Conservation (phyloP, 768 basidiomycete species). For the Phaeotremella fagi region DNA sequence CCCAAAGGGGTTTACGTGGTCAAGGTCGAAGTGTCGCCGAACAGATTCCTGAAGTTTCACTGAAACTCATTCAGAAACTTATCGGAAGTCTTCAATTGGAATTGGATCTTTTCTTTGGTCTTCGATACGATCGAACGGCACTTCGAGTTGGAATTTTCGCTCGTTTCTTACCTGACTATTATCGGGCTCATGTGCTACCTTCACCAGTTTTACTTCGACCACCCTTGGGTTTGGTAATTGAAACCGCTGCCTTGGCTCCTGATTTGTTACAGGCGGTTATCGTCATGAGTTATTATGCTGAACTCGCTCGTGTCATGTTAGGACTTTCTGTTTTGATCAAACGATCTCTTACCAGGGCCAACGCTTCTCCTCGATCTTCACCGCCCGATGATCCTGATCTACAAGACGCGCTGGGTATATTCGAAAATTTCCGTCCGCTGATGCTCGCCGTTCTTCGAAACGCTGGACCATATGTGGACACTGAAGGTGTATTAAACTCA, state of each 20-base stretch:
- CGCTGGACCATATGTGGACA: constrained; percentile 31
- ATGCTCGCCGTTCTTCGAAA: constrained; percentile 32
- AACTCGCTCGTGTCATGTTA: constrained; percentile 77
- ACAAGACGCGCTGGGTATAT: constrained; percentile 63
- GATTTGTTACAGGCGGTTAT: constrained; percentile 84
- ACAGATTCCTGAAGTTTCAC: constrained; percentile 69
- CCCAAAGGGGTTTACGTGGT: constrained; percentile 63
- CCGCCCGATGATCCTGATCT: constrained; percentile 51
- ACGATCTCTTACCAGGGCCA: constrained; percentile 12
- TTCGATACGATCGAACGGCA: constrained; percentile 32
- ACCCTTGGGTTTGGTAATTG: constrained; percentile 82
- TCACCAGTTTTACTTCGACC: constrained; percentile 83
- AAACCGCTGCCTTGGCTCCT: constrained; percentile 82
- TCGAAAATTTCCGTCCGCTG: constrained; percentile 60
- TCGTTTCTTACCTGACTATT: constrained; percentile 85
- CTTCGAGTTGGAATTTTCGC: constrained; percentile 62
- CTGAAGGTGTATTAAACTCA: constrained; percentile 56
- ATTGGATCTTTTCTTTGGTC: constrained; percentile 39
- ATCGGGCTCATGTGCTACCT: constrained; percentile 74
- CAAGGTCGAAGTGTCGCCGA: constrained; percentile 59
- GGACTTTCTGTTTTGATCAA: constrained; percentile 54
- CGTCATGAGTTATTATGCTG: constrained; percentile 84
- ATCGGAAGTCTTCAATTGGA: constrained; percentile 58
- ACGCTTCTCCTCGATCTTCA: constrained; percentile 11
- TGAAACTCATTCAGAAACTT: constrained; percentile 70